Evolutionary conservation across 345 rosid genomes (phyloP), one percentile per base, ranked within the genome.

Genomic region (Eutrema yunnanense): DNA sequence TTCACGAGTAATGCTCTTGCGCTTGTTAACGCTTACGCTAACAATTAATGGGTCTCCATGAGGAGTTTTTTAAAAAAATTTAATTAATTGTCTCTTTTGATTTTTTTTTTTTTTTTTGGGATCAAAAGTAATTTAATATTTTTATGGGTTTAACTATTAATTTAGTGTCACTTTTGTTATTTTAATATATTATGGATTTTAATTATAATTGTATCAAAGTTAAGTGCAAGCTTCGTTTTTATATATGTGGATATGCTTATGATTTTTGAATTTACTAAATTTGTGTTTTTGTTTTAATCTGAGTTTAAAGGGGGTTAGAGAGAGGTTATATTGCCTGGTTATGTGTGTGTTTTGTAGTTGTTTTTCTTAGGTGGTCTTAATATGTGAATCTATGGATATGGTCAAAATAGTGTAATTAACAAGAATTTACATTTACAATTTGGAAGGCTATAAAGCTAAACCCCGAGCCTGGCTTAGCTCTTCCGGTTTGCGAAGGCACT

Each of bases 1-100:
- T 73, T 85, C 38, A 86, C 93, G 22, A 90, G 98, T 65, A 93
- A 90, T 72, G 98, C 97, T 33, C 86, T 90, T 64, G 91, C 88
- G 19, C 60, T 87, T 62, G 91, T 85, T n/a, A 77, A 72, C 69
- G 58, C 46, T 47, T 77, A 77, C 3, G 77, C 77, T 12, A 67
- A 66, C 22, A 38, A 19, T 19, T 19, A 19, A 69, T 62, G 65
- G 74, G 46, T 44, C 74, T 68, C 78, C 73, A 26, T 74, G 73
- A 74, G 32, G 10, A 30, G 3, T 26, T 2, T 26, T 38, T 8
- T 0, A 16, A 19, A 9, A 6, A 37, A n/a, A n/a, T n/a, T 65
- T 49, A n/a, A 16, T 33, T 41, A n/a, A 67, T 38, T 60, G 19
- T 59, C 16, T 36, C 10, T 57, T 69, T 57, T 58, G 37, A 37